Evolutionary conservation across 176 grass and related monocot species (phyloP).

Genomic region (Aegilops sharonensis): DNA sequence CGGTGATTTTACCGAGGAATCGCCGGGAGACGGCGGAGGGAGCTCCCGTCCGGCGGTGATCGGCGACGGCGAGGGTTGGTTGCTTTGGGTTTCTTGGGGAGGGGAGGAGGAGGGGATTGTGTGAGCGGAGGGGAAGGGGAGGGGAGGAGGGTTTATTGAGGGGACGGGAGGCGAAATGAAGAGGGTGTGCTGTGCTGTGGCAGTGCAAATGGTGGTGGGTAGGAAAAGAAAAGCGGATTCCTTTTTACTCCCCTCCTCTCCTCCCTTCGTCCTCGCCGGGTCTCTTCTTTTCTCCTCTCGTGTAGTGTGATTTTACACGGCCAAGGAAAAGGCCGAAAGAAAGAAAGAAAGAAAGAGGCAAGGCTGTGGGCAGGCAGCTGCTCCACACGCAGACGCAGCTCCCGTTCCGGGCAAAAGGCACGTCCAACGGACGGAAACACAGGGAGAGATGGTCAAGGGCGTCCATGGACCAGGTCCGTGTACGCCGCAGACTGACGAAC

Average conservation of each 20-base stretch:
- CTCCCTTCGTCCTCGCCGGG: neutral
- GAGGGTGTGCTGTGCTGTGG: neutral
- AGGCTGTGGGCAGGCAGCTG: no score
- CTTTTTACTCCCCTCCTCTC: neutral
- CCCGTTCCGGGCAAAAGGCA: neutral
- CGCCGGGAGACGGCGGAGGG: neutral
- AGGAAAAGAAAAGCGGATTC: conserved; percentile 6
- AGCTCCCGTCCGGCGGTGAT: neutral
- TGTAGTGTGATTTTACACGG: neutral
- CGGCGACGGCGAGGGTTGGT: neutral
- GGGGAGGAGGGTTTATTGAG: conserved; percentile 14
- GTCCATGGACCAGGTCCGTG: neutral
- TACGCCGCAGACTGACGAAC: neutral
- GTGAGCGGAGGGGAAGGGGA: neutral
- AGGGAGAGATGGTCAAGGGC: neutral
- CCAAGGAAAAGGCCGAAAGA: neutral
- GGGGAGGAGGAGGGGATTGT: neutral
- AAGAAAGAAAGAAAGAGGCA: neutral
- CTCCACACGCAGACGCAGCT: neutral
- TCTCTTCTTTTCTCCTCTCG: neutral
- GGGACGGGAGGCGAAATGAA: neutral
- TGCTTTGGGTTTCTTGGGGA: neutral
- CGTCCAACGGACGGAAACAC: neutral
- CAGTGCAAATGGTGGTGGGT: neutral
- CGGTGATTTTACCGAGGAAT: neutral